Conservation (phyloP, 75 land plant species). For the Pseudotsuga menziesii region DNA sequence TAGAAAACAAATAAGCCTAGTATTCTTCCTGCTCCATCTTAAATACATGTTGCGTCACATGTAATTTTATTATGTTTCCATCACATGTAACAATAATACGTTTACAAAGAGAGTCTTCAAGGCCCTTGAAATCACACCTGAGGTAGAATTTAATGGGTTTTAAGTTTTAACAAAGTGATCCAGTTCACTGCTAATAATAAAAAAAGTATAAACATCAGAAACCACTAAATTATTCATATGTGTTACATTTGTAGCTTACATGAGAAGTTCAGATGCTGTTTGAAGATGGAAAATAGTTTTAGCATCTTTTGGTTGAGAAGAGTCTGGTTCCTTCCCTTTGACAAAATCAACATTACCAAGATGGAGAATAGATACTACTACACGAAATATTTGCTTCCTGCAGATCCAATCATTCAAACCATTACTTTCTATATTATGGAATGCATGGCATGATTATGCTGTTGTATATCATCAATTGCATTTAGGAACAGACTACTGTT, state of each 20-base stretch:
- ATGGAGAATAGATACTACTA: slow-evolving; percentile 67
- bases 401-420: too few species aligned
- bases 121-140: slow-evolving; percentile 71
- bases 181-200: neutral
- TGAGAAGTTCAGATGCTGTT: slow-evolving; percentile 77
- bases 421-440: too few species aligned
- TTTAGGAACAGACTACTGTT: too few species aligned
- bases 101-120: slow-evolving; percentile 64
- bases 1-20: too few species aligned
- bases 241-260: slow-evolving; percentile 32
- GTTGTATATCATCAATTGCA: neutral
- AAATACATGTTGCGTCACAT: too few species aligned
- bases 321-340: slow-evolving; percentile 55
- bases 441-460: slow-evolving; percentile 49
- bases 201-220: neutral
- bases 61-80: slow-evolving; percentile 69
- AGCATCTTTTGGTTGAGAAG: slow-evolving; percentile 69
- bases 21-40: too few species aligned
- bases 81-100: slow-evolving; percentile 85
- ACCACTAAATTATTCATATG: neutral
- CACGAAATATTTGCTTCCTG: slow-evolving; percentile 71
- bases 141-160: neutral
- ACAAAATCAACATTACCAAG: slow-evolving; percentile 64
- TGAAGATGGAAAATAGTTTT: slow-evolving; percentile 70
- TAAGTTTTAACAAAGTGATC: neutral